phyloP scores from a whole-genome alignment of 192 early-diverging fungal genomes.

The Coemansia sp. region DNA sequence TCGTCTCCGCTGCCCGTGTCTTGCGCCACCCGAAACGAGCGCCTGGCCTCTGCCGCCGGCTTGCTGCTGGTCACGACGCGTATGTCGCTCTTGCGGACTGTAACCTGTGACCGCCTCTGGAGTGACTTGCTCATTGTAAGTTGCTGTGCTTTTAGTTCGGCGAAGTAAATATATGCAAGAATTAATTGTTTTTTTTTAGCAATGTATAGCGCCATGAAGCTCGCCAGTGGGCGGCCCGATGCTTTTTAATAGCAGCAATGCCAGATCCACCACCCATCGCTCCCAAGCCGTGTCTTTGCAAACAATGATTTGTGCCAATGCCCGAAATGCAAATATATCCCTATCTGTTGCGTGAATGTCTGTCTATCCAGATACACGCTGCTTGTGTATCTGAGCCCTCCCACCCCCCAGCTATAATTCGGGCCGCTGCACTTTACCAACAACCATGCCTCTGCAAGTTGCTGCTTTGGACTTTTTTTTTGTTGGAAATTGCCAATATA shows the following conservation, averaged over 20 bases:
- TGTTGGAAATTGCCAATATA: background rate
- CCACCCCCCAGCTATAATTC: too few relatives aligned
- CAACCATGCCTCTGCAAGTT: background rate
- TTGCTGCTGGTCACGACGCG: constrained; percentile 22
- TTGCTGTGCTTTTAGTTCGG: too few relatives aligned
- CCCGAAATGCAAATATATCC: background rate
- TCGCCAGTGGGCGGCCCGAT: too few relatives aligned
- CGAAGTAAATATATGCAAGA: too few relatives aligned
- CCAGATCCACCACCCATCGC: too few relatives aligned
- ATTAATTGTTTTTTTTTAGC: too few relatives aligned
- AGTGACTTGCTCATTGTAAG: constrained; percentile 11
- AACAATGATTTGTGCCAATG: background rate
- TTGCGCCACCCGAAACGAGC: constrained; percentile 26
- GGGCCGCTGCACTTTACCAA: background rate
- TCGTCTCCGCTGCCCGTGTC: constrained; percentile 40
- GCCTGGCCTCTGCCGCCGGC: background rate
- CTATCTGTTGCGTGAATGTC: background rate
- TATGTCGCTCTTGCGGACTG: constrained; percentile 54
- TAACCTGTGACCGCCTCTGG: constrained; percentile 16
- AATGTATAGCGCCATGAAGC: too few relatives aligned
- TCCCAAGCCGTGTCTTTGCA: too few relatives aligned
- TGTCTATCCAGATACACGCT: background rate
- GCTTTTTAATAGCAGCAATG: too few relatives aligned
- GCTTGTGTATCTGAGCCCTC: too few relatives aligned
- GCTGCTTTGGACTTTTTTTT: background rate